Base-by-base conservation (phyloP, 1,139 yeast genomes). In the Trichomonascaceae sp. region DNA sequence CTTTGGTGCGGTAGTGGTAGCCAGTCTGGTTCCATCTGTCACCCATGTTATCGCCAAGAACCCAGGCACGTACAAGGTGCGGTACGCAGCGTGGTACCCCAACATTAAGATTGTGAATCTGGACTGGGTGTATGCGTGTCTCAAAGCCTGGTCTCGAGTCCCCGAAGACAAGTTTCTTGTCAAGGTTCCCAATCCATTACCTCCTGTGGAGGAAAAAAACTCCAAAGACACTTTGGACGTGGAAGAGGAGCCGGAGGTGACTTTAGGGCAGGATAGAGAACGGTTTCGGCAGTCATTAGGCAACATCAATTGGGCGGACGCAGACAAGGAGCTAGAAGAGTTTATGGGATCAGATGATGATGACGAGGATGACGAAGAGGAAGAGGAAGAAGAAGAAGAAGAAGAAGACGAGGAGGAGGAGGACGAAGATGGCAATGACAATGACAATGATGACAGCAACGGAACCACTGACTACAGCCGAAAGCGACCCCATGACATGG, bases 111-210 rank as follows among this genome's bases (percentile, higher is more conserved):
- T 89, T 22, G 94, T 89, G n/a, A 78, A 76, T 48, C 85, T 93
- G 1, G 92, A 80, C 50, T 89, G 98, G 98, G 58, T 89, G 3
- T 85, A 85, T 59, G 76, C 80, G 16, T 81, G 95, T 52, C 65
- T 89, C 43, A 75, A 85, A 13, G 59, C 67, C 14, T 89, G 98
- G 97, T 62, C 64, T 34, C 70, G 69, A 35, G 76, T 75, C 0
- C 74, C 76, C 20, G 93, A 80, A 46, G 62, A 54, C 3, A 72
- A 69, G 5, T 85, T 66, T 51, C 56, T 66, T 33, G 60, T 85
- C n/a, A 57, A 62, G 5, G 39, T 37, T 3, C 22, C 26, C 14
- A 36, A 37, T 15, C 39, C 39, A 4, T 17, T 37, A 2, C 26
- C 29, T 26, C 26, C 22, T 4, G 23, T 17, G 6, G 32, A 26